A percentile compares a stretch with the other conserved stretches of the same genome.
These are phyloP conservation scores for Lagenaria siceraria DNA, from an alignment of 306 rosid genomes.

Conservation along the genomic window DNA sequence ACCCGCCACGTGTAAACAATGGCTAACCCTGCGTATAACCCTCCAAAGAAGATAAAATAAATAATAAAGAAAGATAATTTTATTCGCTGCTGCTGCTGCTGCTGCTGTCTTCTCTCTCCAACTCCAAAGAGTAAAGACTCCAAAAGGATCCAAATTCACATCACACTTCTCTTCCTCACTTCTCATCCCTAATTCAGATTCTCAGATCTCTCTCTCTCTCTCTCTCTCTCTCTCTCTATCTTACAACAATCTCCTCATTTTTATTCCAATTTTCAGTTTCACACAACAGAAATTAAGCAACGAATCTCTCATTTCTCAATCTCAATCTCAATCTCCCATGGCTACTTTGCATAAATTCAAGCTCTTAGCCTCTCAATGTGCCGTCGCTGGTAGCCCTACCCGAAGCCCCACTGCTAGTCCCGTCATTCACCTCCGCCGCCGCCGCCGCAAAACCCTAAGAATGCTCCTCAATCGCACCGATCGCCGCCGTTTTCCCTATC, in stretches of 20 bases:
- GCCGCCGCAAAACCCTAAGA: conserved; percentile 45
- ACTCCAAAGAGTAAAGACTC: conserved; percentile 14
- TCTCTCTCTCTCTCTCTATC: conserved; percentile 36
- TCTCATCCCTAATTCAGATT: conserved; percentile 11
- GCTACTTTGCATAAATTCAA: conserved; percentile 65
- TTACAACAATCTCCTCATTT: background rate
- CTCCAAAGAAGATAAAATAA: background rate
- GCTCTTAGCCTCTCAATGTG: conserved; percentile 71
- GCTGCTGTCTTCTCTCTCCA: background rate
- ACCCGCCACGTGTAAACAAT: conserved; percentile 21
- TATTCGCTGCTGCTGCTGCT: background rate
- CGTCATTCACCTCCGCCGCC: conserved; percentile 76
- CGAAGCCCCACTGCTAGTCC: conserved; percentile 67
- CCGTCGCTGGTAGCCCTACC: conserved; percentile 60
- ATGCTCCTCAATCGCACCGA: conserved; percentile 57
- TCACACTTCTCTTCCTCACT: background rate
- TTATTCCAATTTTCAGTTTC: background rate
- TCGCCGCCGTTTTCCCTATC: conserved; percentile 36
- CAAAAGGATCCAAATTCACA: background rate
- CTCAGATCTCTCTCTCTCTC: conserved; percentile 46
- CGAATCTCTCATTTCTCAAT: background rate
- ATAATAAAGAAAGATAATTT: background rate
- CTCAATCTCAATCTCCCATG: conserved; percentile 20
- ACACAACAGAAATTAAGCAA: background rate
- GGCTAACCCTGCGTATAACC: background rate